phyloP scores from a whole-genome alignment of 306 rosid genomes.

The Vigna reflexopilosa region DNA sequence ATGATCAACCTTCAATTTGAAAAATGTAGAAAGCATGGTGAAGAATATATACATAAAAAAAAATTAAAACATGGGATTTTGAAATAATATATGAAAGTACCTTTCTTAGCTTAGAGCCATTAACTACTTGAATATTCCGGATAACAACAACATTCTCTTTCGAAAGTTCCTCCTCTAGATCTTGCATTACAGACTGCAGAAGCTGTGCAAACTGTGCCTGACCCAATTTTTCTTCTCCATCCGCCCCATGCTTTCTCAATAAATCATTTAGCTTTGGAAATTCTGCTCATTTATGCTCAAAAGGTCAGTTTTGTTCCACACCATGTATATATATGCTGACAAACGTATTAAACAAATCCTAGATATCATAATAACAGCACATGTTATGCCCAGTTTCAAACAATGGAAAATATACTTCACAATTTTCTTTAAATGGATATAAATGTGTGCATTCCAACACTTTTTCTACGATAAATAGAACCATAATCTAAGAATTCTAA shows the following conservation, averaged over 20 bases:
- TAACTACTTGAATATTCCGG: conserved; percentile 66
- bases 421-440: conserved; percentile 12
- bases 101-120: conserved; percentile 83
- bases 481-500: not conserved
- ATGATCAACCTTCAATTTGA: conserved; percentile 11
- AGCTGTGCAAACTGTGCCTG: conserved; percentile 96
- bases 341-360: conserved; percentile 1
- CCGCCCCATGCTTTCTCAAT: conserved; percentile 69
- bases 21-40: conserved; percentile 22
- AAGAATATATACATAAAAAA: not conserved
- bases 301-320: conserved; percentile 35
- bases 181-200: conserved; percentile 88
- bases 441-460: conserved; percentile 15
- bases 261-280: conserved; percentile 74
- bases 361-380: conserved; percentile 10
- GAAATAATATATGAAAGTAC: conserved; percentile 48
- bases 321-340: conserved; percentile 1
- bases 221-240: conserved; percentile 82
- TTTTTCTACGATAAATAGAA: conserved; percentile 3
- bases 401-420: conserved; percentile 1
- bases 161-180: conserved; percentile 74
- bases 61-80: conserved; percentile 13
- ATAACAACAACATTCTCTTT: conserved; percentile 57
- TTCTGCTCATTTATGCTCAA: conserved; percentile 61
- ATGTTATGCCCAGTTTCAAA: conserved; percentile 33